Evolutionary conservation across 345 rosid genomes (phyloP).

Genomic region (Eucalyptus polybractea): DNA sequence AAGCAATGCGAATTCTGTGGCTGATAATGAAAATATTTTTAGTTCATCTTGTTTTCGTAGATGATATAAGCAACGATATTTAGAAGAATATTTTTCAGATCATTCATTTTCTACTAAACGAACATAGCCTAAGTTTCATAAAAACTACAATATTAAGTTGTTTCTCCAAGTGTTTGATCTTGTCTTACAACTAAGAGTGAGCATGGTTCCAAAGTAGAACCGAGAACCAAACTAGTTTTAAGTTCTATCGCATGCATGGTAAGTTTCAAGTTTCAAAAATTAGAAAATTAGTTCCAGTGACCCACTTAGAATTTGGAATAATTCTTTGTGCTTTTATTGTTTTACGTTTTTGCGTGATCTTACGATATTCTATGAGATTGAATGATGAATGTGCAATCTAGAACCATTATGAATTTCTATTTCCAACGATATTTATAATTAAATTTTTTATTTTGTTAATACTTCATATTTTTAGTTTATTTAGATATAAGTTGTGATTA

Average conservation of each 20-base stretch:
- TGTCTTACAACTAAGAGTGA: too few relatives aligned
- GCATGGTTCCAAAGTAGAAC: neutral
- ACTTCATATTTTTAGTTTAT: neutral
- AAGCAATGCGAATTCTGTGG: too few relatives aligned
- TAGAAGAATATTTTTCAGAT: too few relatives aligned
- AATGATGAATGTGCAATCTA: neutral
- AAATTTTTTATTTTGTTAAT: neutral
- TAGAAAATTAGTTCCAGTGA: accelerated
- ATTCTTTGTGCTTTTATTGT: neutral
- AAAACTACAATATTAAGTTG: neutral
- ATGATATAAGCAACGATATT: neutral
- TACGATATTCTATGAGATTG: accelerated
- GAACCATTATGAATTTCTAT: neutral
- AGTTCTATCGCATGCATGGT: too few relatives aligned
- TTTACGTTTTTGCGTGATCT: accelerated
- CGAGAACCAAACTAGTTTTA: neutral
- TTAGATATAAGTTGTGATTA: too few relatives aligned
- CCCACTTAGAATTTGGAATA: neutral
- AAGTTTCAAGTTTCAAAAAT: too few relatives aligned
- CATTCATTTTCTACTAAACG: neutral
- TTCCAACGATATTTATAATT: accelerated
- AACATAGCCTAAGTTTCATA: neutral
- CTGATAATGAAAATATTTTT: too few relatives aligned
- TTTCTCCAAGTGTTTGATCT: neutral
- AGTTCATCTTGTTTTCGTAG: neutral